These are phyloP conservation scores for Cercospora sp. DNA, from an alignment of 2,329 filamentous ascomycete genomes.

Conservation along the genomic window DNA sequence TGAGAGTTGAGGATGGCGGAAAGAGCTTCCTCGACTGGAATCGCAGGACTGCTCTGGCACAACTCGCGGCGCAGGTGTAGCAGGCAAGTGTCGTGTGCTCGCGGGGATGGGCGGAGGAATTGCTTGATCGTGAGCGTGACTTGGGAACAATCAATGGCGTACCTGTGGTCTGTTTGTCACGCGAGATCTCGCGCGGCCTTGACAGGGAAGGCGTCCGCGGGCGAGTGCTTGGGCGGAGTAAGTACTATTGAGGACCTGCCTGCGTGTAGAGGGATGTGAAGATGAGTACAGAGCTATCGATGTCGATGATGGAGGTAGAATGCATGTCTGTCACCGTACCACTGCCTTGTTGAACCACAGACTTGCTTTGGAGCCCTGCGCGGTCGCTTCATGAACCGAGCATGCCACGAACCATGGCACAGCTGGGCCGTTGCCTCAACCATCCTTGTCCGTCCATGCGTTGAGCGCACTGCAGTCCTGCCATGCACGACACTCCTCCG, in stretches of 20 bases:
- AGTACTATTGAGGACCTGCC: background rate
- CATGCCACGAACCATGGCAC: constrained; percentile 6
- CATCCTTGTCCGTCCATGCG: constrained; percentile 2
- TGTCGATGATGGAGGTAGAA: background rate
- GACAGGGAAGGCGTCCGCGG: background rate
- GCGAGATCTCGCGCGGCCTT: background rate
- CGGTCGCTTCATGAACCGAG: background rate
- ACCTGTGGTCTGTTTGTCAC: constrained; percentile 7
- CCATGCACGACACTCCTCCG: background rate
- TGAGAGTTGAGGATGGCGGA: background rate
- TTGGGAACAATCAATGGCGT: constrained; percentile 7
- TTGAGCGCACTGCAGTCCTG: constrained; percentile 11
- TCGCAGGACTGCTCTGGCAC: background rate
- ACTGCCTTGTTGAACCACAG: background rate
- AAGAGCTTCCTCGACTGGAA: background rate
- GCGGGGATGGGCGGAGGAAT: background rate
- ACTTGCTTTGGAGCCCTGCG: background rate
- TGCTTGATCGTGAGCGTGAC: background rate
- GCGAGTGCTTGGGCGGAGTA: background rate
- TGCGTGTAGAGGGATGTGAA: background rate
- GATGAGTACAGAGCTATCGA: background rate
- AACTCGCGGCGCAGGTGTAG: background rate
- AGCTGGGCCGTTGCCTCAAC: constrained; percentile 10
- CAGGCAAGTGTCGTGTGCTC: background rate
- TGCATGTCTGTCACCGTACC: background rate